Conservation (phyloP, 169 alveolate species). For the Cryptosporidium felis region DNA sequence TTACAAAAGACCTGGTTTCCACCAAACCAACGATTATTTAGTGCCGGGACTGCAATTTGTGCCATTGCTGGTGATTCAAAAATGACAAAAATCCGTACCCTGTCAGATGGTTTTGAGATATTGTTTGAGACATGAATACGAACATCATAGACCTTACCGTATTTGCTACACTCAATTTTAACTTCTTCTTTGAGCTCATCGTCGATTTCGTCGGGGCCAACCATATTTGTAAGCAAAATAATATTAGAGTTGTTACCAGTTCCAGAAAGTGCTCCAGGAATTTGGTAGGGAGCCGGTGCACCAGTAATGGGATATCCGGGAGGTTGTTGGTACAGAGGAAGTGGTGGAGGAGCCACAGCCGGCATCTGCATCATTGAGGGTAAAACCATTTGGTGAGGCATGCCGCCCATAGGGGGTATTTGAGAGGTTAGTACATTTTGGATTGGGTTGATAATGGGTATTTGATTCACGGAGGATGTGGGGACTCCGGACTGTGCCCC, state of each 20-base stretch:
- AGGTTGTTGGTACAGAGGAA: conserved; percentile 56
- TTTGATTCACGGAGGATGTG: conserved; percentile 15
- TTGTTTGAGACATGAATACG: conserved; percentile 62
- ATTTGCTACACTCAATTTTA: conserved; percentile 73
- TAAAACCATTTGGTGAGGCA: conserved; percentile 58
- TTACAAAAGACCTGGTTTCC: conserved; percentile 73
- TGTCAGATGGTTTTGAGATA: conserved; percentile 50
- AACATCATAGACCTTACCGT: conserved; percentile 72
- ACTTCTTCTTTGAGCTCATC: conserved; percentile 75
- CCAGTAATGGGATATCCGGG: conserved; percentile 37
- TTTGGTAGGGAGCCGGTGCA: conserved; percentile 6
- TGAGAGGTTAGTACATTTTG: conserved; percentile 58
- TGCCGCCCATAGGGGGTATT: conserved; percentile 47
- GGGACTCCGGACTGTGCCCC: conserved; percentile 10
- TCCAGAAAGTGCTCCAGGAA: conserved; percentile 20
- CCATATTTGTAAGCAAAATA: conserved; percentile 72
- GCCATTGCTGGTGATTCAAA: conserved; percentile 73
- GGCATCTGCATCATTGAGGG: conserved; percentile 63
- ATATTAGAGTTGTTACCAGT: conserved; percentile 25
- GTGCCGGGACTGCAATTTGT: conserved; percentile 73
- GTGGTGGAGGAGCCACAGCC: conserved; percentile 72
- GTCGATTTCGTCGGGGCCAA: conserved; percentile 76
- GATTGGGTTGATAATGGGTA: conserved; percentile 32
- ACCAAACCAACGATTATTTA: conserved; percentile 78
- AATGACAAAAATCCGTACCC: conserved; percentile 73